Base-by-base conservation (phyloP, 2,329 filamentous ascomycete genomes). In the Lecanosticta acicola region DNA sequence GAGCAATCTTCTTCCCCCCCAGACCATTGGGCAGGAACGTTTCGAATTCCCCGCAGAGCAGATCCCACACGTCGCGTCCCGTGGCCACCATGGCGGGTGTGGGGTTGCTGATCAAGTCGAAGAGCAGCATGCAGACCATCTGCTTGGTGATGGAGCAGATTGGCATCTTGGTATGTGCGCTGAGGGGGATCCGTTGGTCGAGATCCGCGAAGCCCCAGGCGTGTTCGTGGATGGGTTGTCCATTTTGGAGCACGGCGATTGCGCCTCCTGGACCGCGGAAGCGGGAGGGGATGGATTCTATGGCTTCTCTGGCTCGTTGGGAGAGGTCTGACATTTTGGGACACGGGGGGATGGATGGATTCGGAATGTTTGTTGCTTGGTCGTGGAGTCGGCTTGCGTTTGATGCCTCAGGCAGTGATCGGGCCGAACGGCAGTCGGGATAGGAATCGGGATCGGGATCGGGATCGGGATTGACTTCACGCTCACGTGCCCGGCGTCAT, bases 61-160 rank as follows among this genome's bases (percentile, higher is more conserved):
- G 54, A 34, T 50, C 45, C 16, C 20, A 29, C n/a, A 49, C 35
- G 3, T 53, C 41, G 8, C 46, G 49, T 9, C 43, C 45, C 24
- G 46, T 38, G 14, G 44, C 42, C 9, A 48, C 51, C 52, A 68
- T 61, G 5, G 46, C 40, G 1, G 59, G 52, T 0, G 64, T 59
- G 3, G 67, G 62, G 3, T 59, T 56, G 8, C 48, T 34, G 34
- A 66, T 51, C 4, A 72, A 51, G 32, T 66, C 65, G 3, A 62
- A 52, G 39, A 71, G 46, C 3, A 67, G 49, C 3, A 66, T 59
- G 43, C 69, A 71, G 1, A 70, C 54, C 56, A 71, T 68, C 42
- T 74, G 71, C 52, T 74, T 74, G 2, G 69, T 66, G 48, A 73
- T 73, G 4, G 70, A 73, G 51, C 71, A 74, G 45, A 74, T 72